Percentiles rank a stretch among this genome's conserved stretches.
phyloP scores from a whole-genome alignment of 1,284 basidiomycete genomes.

The Cystobasidium sp. region DNA sequence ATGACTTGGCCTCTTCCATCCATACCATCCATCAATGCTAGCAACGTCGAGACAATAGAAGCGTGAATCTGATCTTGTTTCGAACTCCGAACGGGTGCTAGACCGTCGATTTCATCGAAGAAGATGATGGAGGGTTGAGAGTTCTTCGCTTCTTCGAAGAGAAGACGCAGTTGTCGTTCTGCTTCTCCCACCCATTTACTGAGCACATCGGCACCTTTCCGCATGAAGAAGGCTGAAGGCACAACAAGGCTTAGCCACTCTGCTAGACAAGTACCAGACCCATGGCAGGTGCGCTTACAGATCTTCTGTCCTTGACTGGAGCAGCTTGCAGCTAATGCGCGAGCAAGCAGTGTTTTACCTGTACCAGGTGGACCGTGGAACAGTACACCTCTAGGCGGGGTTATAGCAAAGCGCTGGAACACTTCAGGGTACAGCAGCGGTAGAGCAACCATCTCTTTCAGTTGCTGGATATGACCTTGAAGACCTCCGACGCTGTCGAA shows the following conservation, averaged over 20 bases:
- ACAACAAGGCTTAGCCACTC: constrained; percentile 3
- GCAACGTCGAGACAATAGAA: constrained; percentile 91
- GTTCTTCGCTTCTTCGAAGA: constrained; percentile 94
- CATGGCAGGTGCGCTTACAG: constrained; percentile 63
- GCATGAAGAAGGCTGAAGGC: constrained; percentile 92
- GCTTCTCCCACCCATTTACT: constrained; percentile 99
- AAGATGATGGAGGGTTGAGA: constrained; percentile 95
- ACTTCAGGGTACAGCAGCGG: constrained; percentile 96
- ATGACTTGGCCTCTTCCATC: constrained; percentile 94
- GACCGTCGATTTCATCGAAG: constrained; percentile 97
- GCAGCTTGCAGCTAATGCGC: constrained; percentile 92
- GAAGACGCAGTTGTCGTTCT: constrained; percentile 88
- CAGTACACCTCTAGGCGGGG: constrained; percentile 92
- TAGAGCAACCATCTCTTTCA: constrained; percentile 98
- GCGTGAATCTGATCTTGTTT: constrained; percentile 99
- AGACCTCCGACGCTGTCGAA: constrained; percentile 98
- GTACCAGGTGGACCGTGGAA: constrained; percentile 97
- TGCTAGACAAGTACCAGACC: neutral
- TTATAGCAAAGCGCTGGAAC: constrained; percentile 92
- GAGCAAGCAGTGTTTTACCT: constrained; percentile 88
- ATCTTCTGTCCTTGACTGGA: constrained; percentile 87
- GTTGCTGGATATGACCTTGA: constrained; percentile 92
- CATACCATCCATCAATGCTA: constrained; percentile 99
- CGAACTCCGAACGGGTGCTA: constrained; percentile 94
- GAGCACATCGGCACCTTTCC: constrained; percentile 96